These are phyloP conservation scores for Sugiyamaella pinicola DNA, from an alignment of 1,139 yeast genomes.

Conservation along the genomic window DNA sequence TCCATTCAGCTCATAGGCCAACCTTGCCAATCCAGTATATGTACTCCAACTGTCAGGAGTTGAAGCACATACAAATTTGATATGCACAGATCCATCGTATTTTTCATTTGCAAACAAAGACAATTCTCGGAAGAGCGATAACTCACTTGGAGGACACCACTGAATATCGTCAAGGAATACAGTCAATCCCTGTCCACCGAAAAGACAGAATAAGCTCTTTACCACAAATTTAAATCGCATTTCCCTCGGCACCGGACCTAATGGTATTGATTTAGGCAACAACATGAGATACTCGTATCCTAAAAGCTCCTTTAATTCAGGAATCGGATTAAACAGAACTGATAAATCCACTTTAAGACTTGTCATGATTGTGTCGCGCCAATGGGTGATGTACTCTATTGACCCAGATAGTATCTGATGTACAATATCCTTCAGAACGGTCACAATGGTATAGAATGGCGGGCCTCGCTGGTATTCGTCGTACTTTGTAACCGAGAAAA, in stretches of 20 bases:
- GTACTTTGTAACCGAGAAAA: slow-evolving; percentile 51
- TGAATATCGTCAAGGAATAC: slow-evolving; percentile 55
- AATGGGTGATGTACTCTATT: slow-evolving; percentile 44
- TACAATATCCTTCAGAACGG: slow-evolving; percentile 48
- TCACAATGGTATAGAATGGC: slow-evolving; percentile 41
- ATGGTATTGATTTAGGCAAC: slow-evolving; percentile 34
- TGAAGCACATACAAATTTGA: slow-evolving; percentile 37
- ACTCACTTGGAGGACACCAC: slow-evolving; percentile 45
- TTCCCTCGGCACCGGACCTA: slow-evolving; percentile 44
- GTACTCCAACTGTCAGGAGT: slow-evolving; percentile 30
- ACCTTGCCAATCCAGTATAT: slow-evolving; percentile 29
- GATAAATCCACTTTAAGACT: slow-evolving; percentile 51
- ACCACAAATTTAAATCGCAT: slow-evolving; percentile 50
- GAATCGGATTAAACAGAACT: slow-evolving; percentile 49
- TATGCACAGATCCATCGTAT: slow-evolving; percentile 32
- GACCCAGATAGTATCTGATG: slow-evolving; percentile 51
- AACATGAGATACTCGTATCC: slow-evolving; percentile 48
- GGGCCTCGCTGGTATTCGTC: slow-evolving; percentile 43
- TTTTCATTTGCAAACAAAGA: slow-evolving; percentile 36
- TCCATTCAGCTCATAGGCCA: slow-evolving; percentile 36
- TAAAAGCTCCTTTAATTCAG: slow-evolving; percentile 50
- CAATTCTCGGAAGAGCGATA: slow-evolving; percentile 37
- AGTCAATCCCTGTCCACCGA: slow-evolving; percentile 51
- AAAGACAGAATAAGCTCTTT: slow-evolving; percentile 48
- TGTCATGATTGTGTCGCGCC: slow-evolving; percentile 50